A percentile compares a stretch with the other conserved stretches of the same genome.
These are phyloP conservation scores for Termitomyces sp. DNA, from an alignment of 768 basidiomycete species.

Conservation along the genomic window DNA sequence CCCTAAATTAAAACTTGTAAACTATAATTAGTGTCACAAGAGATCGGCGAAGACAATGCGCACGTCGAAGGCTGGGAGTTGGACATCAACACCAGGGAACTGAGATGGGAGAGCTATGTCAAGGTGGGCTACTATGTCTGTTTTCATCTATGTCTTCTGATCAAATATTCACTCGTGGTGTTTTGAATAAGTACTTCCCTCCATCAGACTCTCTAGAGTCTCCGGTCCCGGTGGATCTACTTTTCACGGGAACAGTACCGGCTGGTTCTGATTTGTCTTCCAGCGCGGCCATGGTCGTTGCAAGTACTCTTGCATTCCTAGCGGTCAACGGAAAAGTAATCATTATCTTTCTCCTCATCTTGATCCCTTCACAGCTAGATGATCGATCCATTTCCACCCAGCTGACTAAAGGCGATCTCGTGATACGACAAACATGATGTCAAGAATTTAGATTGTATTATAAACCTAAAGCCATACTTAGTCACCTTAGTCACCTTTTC, in stretches of 20 bases:
- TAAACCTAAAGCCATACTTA: too few relatives aligned
- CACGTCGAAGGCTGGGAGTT: constrained; percentile 62
- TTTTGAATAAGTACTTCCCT: constrained; percentile 58
- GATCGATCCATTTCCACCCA: constrained; percentile 2
- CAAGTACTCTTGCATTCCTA: constrained; percentile 77
- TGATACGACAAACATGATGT: too few relatives aligned
- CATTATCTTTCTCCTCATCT: neutral
- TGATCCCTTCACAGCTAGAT: constrained; percentile 12
- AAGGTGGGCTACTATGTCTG: constrained; percentile 82
- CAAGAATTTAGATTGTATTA: too few relatives aligned
- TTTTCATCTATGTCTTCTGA: constrained; percentile 9
- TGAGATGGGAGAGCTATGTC: constrained; percentile 86
- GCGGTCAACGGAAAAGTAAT: constrained; percentile 67
- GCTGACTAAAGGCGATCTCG: constrained; percentile 67
- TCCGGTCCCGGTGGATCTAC: constrained; percentile 64
- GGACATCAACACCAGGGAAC: constrained; percentile 64
- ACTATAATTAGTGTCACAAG: constrained; percentile 9
- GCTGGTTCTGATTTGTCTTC: constrained; percentile 85
- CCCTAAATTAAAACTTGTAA: too few relatives aligned
- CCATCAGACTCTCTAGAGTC: constrained; percentile 10
- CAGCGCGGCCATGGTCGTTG: constrained; percentile 89
- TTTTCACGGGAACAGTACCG: constrained; percentile 81
- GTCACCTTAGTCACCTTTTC: too few relatives aligned
- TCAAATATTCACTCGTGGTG: constrained; percentile 23
- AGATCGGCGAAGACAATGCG: constrained; percentile 33